phyloP scores from a whole-genome alignment of 1,139 yeast species.

The Spencermartinsiella ligniputridi region DNA sequence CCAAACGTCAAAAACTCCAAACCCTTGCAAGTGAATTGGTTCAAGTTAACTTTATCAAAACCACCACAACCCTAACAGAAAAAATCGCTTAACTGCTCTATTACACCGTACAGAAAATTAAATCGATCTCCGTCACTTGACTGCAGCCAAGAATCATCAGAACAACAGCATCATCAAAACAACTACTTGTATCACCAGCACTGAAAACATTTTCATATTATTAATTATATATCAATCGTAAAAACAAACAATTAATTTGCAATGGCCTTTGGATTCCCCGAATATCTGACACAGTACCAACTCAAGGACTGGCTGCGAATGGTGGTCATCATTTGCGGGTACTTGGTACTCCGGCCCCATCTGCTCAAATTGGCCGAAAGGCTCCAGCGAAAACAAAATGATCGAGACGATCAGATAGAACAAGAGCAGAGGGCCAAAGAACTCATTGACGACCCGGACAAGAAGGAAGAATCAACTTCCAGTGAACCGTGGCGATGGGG shows the following conservation, averaged over 20 bases:
- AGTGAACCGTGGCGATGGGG: constrained; percentile 19
- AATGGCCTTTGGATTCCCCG: constrained; percentile 23
- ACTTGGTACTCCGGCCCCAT: constrained; percentile 25
- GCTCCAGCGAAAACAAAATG: constrained; percentile 47
- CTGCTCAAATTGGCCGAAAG: constrained; percentile 28
- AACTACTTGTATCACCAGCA: too few relatives aligned
- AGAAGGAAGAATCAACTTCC: constrained; percentile 7
- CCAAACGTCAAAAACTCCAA: too few relatives aligned
- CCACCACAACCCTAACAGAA: too few relatives aligned
- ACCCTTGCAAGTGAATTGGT: too few relatives aligned
- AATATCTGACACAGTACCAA: constrained; percentile 19
- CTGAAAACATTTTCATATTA: background rate
- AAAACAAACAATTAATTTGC: constrained; percentile 17
- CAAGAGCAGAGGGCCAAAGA: constrained; percentile 40
- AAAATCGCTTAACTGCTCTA: too few relatives aligned
- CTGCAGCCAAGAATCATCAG: too few relatives aligned
- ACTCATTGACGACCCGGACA: constrained; percentile 30
- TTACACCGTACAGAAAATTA: too few relatives aligned
- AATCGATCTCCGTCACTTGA: too few relatives aligned
- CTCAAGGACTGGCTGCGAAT: constrained; percentile 27
- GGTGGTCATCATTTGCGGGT: constrained; percentile 23
- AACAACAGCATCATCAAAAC: too few relatives aligned
- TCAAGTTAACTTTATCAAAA: too few relatives aligned
- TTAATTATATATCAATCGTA: constrained; percentile 2
- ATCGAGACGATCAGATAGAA: constrained; percentile 38